Evolutionary conservation across 1,139 yeast species (phyloP).

Genomic region (Blastobotrys petasosporus): DNA sequence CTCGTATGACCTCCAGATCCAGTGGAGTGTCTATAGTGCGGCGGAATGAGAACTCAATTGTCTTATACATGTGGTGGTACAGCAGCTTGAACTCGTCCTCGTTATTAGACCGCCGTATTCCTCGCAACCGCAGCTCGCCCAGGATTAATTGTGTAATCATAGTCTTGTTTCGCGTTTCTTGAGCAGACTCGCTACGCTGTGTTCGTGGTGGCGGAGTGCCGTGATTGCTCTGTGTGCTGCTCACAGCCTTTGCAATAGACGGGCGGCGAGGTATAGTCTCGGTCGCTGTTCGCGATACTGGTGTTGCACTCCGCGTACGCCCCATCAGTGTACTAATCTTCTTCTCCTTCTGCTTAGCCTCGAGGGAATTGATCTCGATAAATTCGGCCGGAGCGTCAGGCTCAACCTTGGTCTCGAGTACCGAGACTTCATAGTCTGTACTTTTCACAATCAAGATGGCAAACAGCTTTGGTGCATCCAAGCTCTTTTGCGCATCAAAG

Average conservation of each 20-base stretch:
- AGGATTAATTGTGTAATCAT: slow-evolving; percentile 29
- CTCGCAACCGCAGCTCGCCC: slow-evolving; percentile 32
- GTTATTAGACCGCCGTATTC: slow-evolving; percentile 21
- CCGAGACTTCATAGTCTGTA: neutral
- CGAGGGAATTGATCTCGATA: neutral
- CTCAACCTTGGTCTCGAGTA: slow-evolving; percentile 7
- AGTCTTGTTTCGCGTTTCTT: slow-evolving; percentile 13
- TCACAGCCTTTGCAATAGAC: slow-evolving; percentile 1
- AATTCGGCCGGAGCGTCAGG: slow-evolving; percentile 4
- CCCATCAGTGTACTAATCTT: slow-evolving; percentile 10
- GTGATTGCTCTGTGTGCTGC: neutral
- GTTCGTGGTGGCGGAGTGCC: neutral
- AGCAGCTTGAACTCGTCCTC: slow-evolving; percentile 27
- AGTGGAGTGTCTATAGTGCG: slow-evolving; percentile 9
- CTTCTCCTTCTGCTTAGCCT: slow-evolving; percentile 5
- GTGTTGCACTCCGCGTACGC: slow-evolving; percentile 7
- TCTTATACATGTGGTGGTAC: slow-evolving; percentile 26
- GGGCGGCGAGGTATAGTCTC: neutral
- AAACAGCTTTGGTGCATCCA: neutral
- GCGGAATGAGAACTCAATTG: slow-evolving; percentile 28
- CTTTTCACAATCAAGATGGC: slow-evolving; percentile 5
- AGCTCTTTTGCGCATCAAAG: slow-evolving; percentile 2
- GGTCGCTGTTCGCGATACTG: neutral
- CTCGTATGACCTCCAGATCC: slow-evolving; percentile 21
- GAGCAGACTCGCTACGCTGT: slow-evolving; percentile 8